phyloP scores from a whole-genome alignment of 2,329 filamentous ascomycete species.

The Colletotrichum limetticola region DNA sequence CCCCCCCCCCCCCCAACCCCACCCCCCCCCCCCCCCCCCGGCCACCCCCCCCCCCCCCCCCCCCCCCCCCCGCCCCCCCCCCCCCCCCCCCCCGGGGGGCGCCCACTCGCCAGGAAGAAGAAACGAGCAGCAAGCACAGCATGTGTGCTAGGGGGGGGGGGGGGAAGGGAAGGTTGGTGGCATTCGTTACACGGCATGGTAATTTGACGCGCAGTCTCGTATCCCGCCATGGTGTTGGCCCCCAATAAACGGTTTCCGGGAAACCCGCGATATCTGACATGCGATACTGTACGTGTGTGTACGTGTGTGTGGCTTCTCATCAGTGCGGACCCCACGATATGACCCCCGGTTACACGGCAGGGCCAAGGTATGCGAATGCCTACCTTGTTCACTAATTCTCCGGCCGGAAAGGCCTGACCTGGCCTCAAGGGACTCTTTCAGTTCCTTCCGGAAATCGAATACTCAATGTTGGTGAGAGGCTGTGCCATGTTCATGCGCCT shows the following conservation, averaged over 20 bases:
- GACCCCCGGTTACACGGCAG: constrained; percentile 28
- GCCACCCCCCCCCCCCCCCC: too few relatives aligned
- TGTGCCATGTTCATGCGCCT: constrained; percentile 31
- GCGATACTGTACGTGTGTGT: background rate
- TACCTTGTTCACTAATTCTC: constrained; percentile 22
- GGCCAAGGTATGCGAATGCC: constrained; percentile 24
- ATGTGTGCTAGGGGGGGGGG: too few relatives aligned
- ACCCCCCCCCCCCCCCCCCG: too few relatives aligned
- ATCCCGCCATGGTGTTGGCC: background rate
- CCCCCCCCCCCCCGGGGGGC: too few relatives aligned
- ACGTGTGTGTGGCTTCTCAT: background rate
- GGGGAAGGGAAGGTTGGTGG: background rate
- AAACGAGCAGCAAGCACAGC: constrained; percentile 16
- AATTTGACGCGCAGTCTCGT: constrained; percentile 17
- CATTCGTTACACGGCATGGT: constrained; percentile 30
- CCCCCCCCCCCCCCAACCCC: too few relatives aligned
- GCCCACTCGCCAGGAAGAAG: background rate
- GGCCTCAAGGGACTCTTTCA: background rate
- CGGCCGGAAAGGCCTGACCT: constrained; percentile 1
- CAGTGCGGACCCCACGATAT: background rate
- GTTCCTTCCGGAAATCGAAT: background rate
- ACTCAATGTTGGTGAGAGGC: constrained; percentile 1
- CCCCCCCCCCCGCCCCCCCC: too few relatives aligned
- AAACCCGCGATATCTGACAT: constrained; percentile 26
- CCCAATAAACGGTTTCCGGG: constrained; percentile 5